These are phyloP conservation scores for Fonsecaea pedrosoi DNA, from an alignment of 2,329 filamentous ascomycete genomes.

Conservation along the genomic window DNA sequence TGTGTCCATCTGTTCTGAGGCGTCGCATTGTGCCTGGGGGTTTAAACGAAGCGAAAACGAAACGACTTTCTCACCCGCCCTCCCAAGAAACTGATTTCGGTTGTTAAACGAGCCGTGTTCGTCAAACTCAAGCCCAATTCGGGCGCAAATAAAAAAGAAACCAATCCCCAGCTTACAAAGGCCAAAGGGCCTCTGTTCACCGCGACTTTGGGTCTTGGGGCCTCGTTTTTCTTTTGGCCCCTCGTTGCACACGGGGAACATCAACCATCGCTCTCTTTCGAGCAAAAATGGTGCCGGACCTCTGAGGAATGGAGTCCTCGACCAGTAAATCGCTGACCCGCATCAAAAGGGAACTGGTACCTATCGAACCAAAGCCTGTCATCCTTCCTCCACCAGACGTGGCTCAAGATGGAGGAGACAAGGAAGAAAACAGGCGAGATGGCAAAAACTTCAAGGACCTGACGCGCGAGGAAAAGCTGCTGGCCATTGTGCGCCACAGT, in stretches of 20 bases:
- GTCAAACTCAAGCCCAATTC: slow-evolving; percentile 3
- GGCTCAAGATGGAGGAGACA: background rate
- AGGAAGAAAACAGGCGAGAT: background rate
- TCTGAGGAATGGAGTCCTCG: slow-evolving; percentile 20
- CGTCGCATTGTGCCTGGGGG: no score
- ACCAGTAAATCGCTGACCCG: slow-evolving; percentile 18
- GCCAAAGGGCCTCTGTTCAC: background rate
- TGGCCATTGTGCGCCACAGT: slow-evolving; percentile 32
- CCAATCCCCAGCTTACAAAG: background rate
- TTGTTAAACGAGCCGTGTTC: slow-evolving; percentile 1
- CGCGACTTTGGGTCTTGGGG: slow-evolving; percentile 1
- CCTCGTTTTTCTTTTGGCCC: background rate
- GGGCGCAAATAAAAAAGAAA: background rate
- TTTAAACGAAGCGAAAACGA: no score
- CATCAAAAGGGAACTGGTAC: slow-evolving; percentile 28
- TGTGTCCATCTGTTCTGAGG: background rate
- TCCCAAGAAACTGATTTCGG: background rate
- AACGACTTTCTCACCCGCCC: background rate
- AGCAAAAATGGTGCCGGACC: slow-evolving; percentile 19
- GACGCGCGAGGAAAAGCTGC: slow-evolving; percentile 29
- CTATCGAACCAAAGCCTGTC: slow-evolving; percentile 13
- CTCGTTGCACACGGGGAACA: background rate
- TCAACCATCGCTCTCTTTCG: background rate
- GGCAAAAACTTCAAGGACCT: slow-evolving; percentile 17
- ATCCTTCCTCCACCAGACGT: background rate